Base-by-base conservation (phyloP, 2,329 filamentous ascomycete species). In the Sporothrix euskadiensis region DNA sequence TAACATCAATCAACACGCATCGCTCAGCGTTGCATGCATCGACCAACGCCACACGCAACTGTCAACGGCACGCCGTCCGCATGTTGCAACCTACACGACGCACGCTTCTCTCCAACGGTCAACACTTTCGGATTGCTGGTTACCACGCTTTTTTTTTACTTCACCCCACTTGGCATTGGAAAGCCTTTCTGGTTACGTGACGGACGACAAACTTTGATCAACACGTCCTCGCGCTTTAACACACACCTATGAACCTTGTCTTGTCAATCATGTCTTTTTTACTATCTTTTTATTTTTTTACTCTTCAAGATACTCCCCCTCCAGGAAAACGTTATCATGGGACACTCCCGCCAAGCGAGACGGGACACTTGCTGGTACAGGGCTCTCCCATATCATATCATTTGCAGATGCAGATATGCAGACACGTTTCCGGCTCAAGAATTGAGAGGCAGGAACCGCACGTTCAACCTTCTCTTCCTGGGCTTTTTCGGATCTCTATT, bases 341-440 rank as follows among this genome's bases (percentile, higher is more conserved):
- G 32, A 41, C 39, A 44, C 3, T 44, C 39, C 39, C 61, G 39
- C 39, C 39, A 44, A 41, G n/a, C 22, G 39, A 66, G 61, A 47
- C 61, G 39, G 61, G 59, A 63, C 30, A 41, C 61, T 66, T 66
- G 61, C 61, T 47, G 61, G 61, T 47, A 66, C 39, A 66, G 61
- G 61, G 44, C 61, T 47, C 61, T 22, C 59, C 41, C 41, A 47
- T 19, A 49, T 49, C 44, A 49, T 19, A 49, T 16, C 44, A 49
- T 19, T 16, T 16, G 44, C 44, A 49, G 44, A 49, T 49, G 44
- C 44, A 49, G 44, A 49, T 49, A 49, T 49, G 39, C 61, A 66
- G 22, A 30, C 57, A 19, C 39, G 10, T 26, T 66, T 41, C 39
- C 10, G 30, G 19, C 59, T 44, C 35, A 44, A 65, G 30, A 59